Evolutionary conservation across 2,329 filamentous ascomycete genomes (phyloP), one percentile per base, ranked within the genome.

Genomic region (Stemphylium lycopersici): DNA sequence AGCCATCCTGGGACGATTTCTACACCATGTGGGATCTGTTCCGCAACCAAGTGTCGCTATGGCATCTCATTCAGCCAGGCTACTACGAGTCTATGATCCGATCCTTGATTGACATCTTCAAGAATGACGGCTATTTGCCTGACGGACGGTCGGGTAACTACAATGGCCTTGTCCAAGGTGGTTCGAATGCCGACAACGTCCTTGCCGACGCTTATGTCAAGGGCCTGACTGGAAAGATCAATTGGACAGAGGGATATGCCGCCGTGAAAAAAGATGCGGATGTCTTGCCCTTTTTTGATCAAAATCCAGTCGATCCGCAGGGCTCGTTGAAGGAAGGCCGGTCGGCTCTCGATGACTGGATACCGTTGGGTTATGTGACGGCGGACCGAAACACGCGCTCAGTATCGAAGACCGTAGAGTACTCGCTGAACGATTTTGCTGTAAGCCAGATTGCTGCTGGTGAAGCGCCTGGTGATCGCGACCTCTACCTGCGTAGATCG

Each of bases 1-100:
- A 90, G 69, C 88, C 87, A 0, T 90, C 89, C 59, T 73, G 66
- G 67, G 88, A 90, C 70, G 89, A 87, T 1, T 90, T 87, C 53
- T 91, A 90, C 68, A 89, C 87, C 56, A 84, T 90, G 26, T 91
- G 88, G 88, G 88, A 91, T 66, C 82, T 84, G 0, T 90, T 88
- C 63, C 80, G 88, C 6, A 87, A 74, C 38, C 72, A 74, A 37
- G 70, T 73, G 1, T 70, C 66, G 0, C 42, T 75, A 4, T 75
- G 70, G 84, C 45, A 87, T 85, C 77, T 91, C n/a, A 69, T 88
- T 1, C 87, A 90, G 56, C 87, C 88, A 0, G 60, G 76, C 0
- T 83, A 87, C 1, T 84, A 90, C 24, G 81, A 85, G 0, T 75
- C 82, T 32, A 90, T 90, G 85, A 79, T 90, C n/a, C 80, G 87